Evolutionary conservation across 108 stramenopile species (phyloP), one percentile per base, ranked within the genome.

Genomic region (Fistulifera pelliculosa): DNA sequence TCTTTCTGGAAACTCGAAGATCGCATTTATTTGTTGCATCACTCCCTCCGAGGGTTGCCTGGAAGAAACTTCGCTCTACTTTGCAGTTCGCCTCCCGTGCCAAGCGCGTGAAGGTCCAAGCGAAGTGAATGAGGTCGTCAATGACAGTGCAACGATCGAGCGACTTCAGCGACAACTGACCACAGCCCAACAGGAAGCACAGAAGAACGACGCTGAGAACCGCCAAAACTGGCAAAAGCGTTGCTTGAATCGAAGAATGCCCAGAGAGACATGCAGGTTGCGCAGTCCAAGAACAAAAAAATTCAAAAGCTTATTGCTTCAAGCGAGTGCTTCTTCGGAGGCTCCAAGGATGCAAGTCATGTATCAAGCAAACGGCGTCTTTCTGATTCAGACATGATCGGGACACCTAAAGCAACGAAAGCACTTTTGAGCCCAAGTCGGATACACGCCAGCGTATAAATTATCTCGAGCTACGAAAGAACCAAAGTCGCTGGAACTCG

Each of bases 61-160:
- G 52, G 95, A 97, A 75, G 99, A 99, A 67, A 98, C 97, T 6
- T n/a, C 69, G 82, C 25, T 90, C 93, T 14, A 98, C 98, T 1
- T 76, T 99, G 26, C 71, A 81, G 59, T 99, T 99, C 69, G 98
- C 95, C 26, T 65, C 78, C 19, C 70, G 95, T 8, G 95, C 95
- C n/a, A 89, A 90, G 57, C 74, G 89, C 27, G 81, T 96, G 23
- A 75, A 85, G 61, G 75, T 82, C 19, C 63, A 75, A 43, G 81
- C 18, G 62, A 81, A 49, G 80, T 85, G 28, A 93, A 93, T 63
- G 84, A 78, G 54, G 16, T 21, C 11, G 44, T 17, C 7, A 45
- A 21, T 6, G 19, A 45, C 16, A 45, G 44, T 21, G 44, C 44
- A 45, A 21, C 21, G 7, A 45, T 17, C 44, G 21, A 45, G 11